These are phyloP conservation scores for Stephanocyclus meneghinianus DNA, from an alignment of 352 stramenopile genomes.

Conservation along the genomic window DNA sequence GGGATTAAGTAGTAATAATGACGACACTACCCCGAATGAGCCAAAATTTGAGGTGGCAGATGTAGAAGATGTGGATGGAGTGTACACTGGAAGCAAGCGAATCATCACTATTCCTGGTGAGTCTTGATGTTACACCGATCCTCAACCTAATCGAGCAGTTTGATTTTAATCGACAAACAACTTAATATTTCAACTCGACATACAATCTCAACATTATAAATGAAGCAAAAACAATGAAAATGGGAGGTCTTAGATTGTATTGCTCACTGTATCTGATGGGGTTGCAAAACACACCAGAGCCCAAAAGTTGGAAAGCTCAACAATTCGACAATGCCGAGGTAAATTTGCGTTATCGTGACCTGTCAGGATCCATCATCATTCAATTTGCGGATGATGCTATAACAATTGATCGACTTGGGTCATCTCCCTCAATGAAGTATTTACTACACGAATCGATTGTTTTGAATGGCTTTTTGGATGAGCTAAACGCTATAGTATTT, in stretches of 20 bases:
- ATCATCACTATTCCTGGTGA: slow-evolving; percentile 51
- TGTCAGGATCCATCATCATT: slow-evolving; percentile 66
- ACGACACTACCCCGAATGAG: background rate
- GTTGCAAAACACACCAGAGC: slow-evolving; percentile 76
- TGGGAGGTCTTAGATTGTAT: slow-evolving; percentile 69
- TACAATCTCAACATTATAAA: background rate
- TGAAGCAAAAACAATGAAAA: slow-evolving; percentile 74
- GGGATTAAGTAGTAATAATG: slow-evolving; percentile 29
- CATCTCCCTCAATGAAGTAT: slow-evolving; percentile 71
- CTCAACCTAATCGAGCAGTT: too few species aligned
- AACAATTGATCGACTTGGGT: slow-evolving; percentile 64
- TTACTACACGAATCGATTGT: slow-evolving; percentile 76
- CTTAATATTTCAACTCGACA: background rate
- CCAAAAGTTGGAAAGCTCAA: slow-evolving; percentile 62
- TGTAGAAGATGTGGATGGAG: slow-evolving; percentile 39
- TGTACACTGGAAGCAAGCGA: slow-evolving; percentile 45
- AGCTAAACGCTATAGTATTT: slow-evolving; percentile 59
- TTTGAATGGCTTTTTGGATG: slow-evolving; percentile 71
- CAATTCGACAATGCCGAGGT: slow-evolving; percentile 68
- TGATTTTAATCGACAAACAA: background rate
- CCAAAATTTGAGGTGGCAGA: slow-evolving; percentile 12
- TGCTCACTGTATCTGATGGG: slow-evolving; percentile 77
- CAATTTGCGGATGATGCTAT: slow-evolving; percentile 59
- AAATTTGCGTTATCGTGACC: slow-evolving; percentile 72
- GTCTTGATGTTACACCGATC: background rate